phyloP scores from a whole-genome alignment of 2,329 filamentous ascomycete species.

The Sporothrix protearum region DNA sequence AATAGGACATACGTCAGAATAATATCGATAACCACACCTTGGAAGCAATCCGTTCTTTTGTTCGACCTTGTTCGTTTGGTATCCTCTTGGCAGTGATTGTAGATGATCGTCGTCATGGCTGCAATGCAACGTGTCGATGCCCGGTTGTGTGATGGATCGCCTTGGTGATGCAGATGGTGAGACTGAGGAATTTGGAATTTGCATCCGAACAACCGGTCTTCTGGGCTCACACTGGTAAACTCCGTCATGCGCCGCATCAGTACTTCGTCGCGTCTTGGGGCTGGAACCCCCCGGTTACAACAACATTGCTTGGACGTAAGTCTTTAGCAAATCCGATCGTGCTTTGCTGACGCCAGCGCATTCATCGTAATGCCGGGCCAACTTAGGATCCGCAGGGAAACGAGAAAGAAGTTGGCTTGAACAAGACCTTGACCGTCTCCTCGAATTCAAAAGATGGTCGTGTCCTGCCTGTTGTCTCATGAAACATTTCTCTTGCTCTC shows the following conservation, averaged over 20 bases:
- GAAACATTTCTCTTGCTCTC: not conserved
- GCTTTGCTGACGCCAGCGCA: slow-evolving; percentile 5
- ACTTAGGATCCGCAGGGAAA: not conserved
- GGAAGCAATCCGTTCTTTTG: not conserved
- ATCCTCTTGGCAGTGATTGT: not conserved
- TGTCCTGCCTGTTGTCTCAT: too few relatives aligned
- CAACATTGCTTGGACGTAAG: not conserved
- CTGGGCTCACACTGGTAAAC: too few relatives aligned
- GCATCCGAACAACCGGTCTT: not conserved
- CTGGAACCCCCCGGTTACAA: not conserved
- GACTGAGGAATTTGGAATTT: not conserved
- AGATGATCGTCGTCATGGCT: not conserved
- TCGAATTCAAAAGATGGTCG: too few relatives aligned
- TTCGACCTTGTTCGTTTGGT: not conserved
- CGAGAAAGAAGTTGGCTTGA: too few relatives aligned
- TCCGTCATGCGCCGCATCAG: too few relatives aligned
- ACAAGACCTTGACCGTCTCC: too few relatives aligned
- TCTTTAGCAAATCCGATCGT: not conserved
- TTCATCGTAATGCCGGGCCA: not conserved
- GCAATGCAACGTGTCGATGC: not conserved
- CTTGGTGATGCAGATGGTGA: not conserved
- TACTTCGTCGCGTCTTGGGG: not conserved
- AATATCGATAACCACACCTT: too few relatives aligned
- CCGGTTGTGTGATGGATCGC: not conserved
- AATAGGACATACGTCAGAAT: too few relatives aligned